These are phyloP conservation scores for Hyaloperonospora brassicae DNA, from an alignment of 352 stramenopile species.

Conservation along the genomic window DNA sequence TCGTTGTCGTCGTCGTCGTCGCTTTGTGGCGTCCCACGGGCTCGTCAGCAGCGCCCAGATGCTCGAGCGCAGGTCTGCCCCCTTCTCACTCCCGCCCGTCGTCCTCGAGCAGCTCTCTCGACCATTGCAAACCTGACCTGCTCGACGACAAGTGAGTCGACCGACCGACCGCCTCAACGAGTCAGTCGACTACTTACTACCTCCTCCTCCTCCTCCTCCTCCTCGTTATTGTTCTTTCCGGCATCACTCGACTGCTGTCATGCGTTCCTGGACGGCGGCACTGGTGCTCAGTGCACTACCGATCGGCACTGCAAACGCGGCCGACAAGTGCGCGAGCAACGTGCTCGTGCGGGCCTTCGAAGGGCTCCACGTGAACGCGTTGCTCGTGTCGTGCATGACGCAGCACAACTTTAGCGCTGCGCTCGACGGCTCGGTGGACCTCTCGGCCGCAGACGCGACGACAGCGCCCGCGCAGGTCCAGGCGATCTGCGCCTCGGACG, in stretches of 20 bases:
- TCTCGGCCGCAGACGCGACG: conserved; percentile 27
- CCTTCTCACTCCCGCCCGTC: no score
- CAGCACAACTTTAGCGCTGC: conserved; percentile 43
- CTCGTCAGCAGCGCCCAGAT: no score
- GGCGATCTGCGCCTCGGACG: conserved; percentile 33
- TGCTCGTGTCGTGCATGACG: conserved; percentile 44
- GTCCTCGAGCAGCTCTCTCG: no score
- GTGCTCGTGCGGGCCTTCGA: conserved; percentile 40
- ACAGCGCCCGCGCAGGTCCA: conserved; percentile 32
- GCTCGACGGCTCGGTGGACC: conserved; percentile 37
- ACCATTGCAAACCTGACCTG: conserved; percentile 32
- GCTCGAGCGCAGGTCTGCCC: no score
- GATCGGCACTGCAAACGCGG: conserved; percentile 15
- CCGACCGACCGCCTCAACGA: conserved; percentile 10
- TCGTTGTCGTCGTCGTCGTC: no score
- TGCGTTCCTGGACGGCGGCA: conserved; percentile 18
- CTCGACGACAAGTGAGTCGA: conserved; percentile 19
- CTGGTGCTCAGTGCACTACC: conserved; percentile 15
- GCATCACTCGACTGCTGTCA: background rate
- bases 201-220: background rate
- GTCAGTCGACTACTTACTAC: background rate
- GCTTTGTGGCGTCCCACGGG: no score
- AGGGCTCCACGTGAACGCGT: conserved; percentile 39
- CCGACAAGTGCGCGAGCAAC: conserved; percentile 35
- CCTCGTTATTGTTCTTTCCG: background rate